phyloP scores from a whole-genome alignment of 495 filamentous ascomycete genomes.

The Penicillium mononematosum region DNA sequence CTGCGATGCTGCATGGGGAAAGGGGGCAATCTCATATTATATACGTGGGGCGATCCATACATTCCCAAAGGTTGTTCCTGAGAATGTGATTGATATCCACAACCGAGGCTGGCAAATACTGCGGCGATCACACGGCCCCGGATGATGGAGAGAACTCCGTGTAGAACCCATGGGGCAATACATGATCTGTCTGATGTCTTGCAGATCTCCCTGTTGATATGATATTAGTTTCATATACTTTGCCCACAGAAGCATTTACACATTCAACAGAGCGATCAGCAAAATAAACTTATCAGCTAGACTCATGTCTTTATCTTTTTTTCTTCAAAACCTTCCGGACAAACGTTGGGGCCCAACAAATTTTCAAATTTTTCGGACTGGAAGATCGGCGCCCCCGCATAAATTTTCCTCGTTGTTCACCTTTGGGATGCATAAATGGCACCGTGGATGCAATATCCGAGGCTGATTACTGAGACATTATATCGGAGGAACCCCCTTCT shows the following conservation, averaged over 20 bases:
- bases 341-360: neutral
- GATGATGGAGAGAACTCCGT: neutral
- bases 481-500: neutral
- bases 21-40: neutral
- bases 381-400: slow-evolving; percentile 1
- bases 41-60: neutral
- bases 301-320: neutral
- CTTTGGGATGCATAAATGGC: too few relatives aligned
- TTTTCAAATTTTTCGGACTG: neutral
- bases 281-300: neutral
- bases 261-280: too few relatives aligned
- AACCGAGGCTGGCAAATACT: slow-evolving; percentile 8
- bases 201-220: neutral
- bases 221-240: neutral
- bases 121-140: slow-evolving; percentile 1
- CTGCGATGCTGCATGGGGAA: neutral
- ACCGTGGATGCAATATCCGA: neutral
- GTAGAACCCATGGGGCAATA: neutral
- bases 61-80: neutral
- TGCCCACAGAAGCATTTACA: neutral
- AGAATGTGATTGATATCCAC: slow-evolving; percentile 9
- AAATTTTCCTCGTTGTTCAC: neutral
- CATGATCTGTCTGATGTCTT: neutral
- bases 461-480: neutral
- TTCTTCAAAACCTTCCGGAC: neutral